Evolutionary conservation across 768 basidiomycete species (phyloP).

Genomic region (Kwoniella dendrophila): DNA sequence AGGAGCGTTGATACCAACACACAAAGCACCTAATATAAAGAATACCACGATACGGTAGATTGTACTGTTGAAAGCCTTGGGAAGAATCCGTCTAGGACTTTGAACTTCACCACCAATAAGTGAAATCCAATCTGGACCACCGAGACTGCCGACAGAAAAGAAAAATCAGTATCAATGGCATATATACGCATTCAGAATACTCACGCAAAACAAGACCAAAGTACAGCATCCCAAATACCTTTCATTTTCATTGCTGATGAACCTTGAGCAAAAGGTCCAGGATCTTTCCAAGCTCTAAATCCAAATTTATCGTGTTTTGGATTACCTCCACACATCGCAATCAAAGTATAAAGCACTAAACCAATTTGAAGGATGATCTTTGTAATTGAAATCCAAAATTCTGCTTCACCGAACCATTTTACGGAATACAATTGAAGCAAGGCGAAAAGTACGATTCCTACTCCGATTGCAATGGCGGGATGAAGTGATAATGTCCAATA

Average conservation of each 20-base stretch:
- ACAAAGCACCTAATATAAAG: conserved; percentile 18
- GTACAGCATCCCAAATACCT: conserved; percentile 27
- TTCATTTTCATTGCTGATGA: conserved; percentile 7
- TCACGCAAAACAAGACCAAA: conserved; percentile 26
- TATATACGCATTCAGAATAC: background rate
- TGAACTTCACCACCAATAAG: conserved; percentile 23
- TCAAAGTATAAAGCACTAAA: conserved; percentile 63
- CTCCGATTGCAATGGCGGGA: conserved; percentile 53
- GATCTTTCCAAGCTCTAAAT: conserved; percentile 31
- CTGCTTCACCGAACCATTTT: conserved; percentile 25
- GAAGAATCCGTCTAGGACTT: conserved; percentile 23
- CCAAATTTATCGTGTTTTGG: conserved; percentile 61
- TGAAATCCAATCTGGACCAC: conserved; percentile 27
- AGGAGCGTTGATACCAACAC: conserved; percentile 18
- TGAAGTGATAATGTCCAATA: conserved; percentile 27
- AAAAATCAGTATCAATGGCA: background rate
- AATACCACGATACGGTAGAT: conserved; percentile 23
- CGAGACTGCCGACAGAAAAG: conserved; percentile 5
- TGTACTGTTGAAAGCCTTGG: conserved; percentile 26
- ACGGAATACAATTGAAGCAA: conserved; percentile 20
- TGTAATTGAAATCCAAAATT: conserved; percentile 30
- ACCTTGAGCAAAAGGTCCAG: conserved; percentile 22
- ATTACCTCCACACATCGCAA: conserved; percentile 58
- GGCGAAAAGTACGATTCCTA: conserved; percentile 15
- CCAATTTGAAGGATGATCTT: conserved; percentile 61